phyloP scores from a whole-genome alignment of 257 asterid species.

The Scutellaria minor region DNA sequence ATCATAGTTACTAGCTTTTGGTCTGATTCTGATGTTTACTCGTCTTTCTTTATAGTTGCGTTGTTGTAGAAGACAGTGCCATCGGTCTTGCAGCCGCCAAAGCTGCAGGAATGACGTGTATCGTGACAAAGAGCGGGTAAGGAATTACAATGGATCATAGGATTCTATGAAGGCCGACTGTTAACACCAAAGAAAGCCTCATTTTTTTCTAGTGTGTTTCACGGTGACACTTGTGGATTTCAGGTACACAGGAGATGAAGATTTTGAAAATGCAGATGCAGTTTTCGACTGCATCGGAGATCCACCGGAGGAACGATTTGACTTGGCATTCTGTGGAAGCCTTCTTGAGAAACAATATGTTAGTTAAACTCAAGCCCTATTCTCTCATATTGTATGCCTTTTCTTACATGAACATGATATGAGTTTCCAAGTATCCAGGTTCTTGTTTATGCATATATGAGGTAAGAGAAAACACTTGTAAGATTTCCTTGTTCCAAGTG shows the following conservation, averaged over 20 bases:
- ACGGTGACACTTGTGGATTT: not conserved
- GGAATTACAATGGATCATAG: slow-evolving; percentile 2
- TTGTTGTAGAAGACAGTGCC: slow-evolving; percentile 95
- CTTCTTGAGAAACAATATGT: slow-evolving; percentile 81
- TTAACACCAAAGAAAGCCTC: not conserved
- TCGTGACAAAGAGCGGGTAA: slow-evolving; percentile 94
- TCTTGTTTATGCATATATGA: slow-evolving; percentile 2
- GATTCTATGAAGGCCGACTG: too few relatives aligned
- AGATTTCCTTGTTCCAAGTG: not conserved
- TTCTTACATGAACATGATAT: too few relatives aligned
- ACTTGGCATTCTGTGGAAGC: slow-evolving; percentile 79
- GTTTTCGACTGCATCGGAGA: slow-evolving; percentile 97
- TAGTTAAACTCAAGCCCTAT: slow-evolving; percentile 32
- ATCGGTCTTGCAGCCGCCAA: slow-evolving; percentile 97
- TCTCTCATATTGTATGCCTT: not conserved
- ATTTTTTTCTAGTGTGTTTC: not conserved
- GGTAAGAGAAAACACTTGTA: slow-evolving; percentile 11
- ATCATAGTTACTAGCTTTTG: not conserved
- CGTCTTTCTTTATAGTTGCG: slow-evolving; percentile 58
- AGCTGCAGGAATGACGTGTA: slow-evolving; percentile 96
- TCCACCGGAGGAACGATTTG: slow-evolving; percentile 90
- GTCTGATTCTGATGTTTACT: slow-evolving; percentile 1
- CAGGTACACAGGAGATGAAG: slow-evolving; percentile 91
- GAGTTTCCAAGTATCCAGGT: too few relatives aligned
- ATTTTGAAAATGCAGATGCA: slow-evolving; percentile 90